Evolutionary conservation across 2,329 filamentous ascomycete genomes (phyloP).

Genomic region (Pseudocercospora fijiensis): DNA sequence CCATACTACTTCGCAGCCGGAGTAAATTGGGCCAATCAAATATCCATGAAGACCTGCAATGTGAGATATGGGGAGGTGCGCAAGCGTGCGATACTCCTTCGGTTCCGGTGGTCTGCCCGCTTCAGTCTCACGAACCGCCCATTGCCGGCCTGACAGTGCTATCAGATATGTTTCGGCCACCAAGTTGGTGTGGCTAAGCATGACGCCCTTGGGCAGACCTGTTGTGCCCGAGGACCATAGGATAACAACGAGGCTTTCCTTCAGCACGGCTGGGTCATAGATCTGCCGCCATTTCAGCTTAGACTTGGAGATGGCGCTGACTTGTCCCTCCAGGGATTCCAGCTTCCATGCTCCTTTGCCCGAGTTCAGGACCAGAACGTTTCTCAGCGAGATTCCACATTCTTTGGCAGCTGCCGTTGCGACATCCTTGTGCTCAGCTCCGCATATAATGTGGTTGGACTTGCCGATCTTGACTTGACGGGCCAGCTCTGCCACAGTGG

Average conservation of each 20-base stretch:
- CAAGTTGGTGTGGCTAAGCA: conserved; percentile 33
- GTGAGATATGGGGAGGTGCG: conserved; percentile 86
- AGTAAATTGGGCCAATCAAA: conserved; percentile 40
- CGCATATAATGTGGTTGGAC: conserved; percentile 48
- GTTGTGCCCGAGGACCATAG: conserved; percentile 53
- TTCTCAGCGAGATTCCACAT: conserved; percentile 46
- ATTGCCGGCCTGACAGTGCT: conserved; percentile 28
- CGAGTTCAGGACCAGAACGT: conserved; percentile 53
- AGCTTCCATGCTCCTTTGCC: conserved; percentile 42
- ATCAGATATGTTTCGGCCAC: conserved; percentile 32
- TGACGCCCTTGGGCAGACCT: conserved; percentile 46
- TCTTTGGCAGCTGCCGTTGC: conserved; percentile 52
- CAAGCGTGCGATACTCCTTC: conserved; percentile 39
- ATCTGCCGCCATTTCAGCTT: conserved; percentile 56
- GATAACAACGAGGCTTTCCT: conserved; percentile 46
- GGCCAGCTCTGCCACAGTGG: conserved; percentile 53
- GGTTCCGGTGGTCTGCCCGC: conserved; percentile 30
- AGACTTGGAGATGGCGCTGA: conserved; percentile 37
- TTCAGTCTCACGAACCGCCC: conserved; percentile 26
- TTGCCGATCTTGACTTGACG: conserved; percentile 48
- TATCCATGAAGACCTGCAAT: conserved; percentile 65
- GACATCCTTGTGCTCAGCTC: conserved; percentile 50
- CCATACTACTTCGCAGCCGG: conserved; percentile 39
- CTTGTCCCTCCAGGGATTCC: conserved; percentile 37
- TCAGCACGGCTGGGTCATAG: conserved; percentile 51